Conservation (phyloP, 202 grass and related monocot genomes). For the Hordeum pubiflorum region DNA sequence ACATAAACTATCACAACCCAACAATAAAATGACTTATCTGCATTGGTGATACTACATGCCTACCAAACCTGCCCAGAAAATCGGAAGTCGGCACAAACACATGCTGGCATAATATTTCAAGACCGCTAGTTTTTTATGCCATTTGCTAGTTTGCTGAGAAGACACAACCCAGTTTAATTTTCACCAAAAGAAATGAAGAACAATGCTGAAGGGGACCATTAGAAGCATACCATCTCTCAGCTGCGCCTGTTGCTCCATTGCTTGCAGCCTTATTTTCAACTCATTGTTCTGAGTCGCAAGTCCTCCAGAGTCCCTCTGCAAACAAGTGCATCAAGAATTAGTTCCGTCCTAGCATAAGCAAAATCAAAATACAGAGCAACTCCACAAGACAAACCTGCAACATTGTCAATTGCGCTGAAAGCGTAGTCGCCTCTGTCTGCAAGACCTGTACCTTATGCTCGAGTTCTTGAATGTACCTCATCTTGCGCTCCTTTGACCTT, state of each 20-base stretch:
- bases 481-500: constrained; percentile 95
- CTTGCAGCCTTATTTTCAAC: constrained; percentile 80
- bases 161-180: background rate
- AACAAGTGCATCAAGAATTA: constrained; percentile 12
- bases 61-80: background rate
- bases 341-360: background rate
- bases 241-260: constrained; percentile 93
- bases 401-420: constrained; percentile 89
- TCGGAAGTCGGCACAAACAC: background rate
- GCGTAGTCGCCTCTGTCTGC: constrained; percentile 91
- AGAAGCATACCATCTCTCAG: constrained; percentile 86
- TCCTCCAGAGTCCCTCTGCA: constrained; percentile 80
- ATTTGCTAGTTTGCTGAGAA: background rate
- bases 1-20: background rate
- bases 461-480: constrained; percentile 93
- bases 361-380: background rate
- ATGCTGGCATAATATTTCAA: background rate
- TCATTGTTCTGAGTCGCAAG: constrained; percentile 86
- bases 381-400: constrained; percentile 57
- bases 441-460: constrained; percentile 87
- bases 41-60: background rate
- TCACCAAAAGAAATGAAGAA: background rate
- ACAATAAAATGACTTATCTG: background rate
- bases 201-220: background rate
- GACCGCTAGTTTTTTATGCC: background rate